Percentiles rank a stretch among this genome's conserved stretches.
These are phyloP conservation scores for Cucurbita moschata DNA, from an alignment of 306 rosid genomes.

Conservation along the genomic window DNA sequence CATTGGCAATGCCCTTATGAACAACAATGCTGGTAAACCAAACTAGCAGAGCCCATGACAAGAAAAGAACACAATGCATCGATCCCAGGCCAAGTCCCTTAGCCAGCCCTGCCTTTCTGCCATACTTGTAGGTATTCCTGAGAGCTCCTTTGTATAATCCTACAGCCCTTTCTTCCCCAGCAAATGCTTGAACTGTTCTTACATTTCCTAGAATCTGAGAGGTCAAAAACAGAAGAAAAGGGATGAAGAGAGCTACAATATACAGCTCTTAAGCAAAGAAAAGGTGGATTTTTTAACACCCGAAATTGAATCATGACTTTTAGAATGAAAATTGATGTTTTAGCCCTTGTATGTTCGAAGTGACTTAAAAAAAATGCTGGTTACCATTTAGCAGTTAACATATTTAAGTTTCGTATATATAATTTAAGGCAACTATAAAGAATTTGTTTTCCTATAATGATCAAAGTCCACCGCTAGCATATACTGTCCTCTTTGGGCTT, in stretches of 20 bases:
- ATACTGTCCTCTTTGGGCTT: too few relatives aligned
- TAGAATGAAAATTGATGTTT: too few relatives aligned
- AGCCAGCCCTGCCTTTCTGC: conserved; percentile 74
- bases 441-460: neutral
- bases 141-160: conserved; percentile 58
- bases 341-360: too few relatives aligned
- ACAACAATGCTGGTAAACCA: conserved; percentile 89
- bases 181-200: conserved; percentile 93
- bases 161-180: conserved; percentile 86
- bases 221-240: neutral
- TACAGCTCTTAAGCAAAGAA: neutral
- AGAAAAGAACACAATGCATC: conserved; percentile 79
- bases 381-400: neutral
- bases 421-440: neutral
- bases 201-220: conserved; percentile 79
- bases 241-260: neutral
- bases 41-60: conserved; percentile 80
- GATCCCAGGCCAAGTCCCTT: conserved; percentile 90
- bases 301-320: too few relatives aligned
- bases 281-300: too few relatives aligned
- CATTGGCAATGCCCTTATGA: conserved; percentile 77
- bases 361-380: too few relatives aligned
- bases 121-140: conserved; percentile 50
- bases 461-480: too few relatives aligned
- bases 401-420: neutral